Evolutionary conservation across 495 filamentous ascomycete species (phyloP).

Genomic region (Podospora didyma): DNA sequence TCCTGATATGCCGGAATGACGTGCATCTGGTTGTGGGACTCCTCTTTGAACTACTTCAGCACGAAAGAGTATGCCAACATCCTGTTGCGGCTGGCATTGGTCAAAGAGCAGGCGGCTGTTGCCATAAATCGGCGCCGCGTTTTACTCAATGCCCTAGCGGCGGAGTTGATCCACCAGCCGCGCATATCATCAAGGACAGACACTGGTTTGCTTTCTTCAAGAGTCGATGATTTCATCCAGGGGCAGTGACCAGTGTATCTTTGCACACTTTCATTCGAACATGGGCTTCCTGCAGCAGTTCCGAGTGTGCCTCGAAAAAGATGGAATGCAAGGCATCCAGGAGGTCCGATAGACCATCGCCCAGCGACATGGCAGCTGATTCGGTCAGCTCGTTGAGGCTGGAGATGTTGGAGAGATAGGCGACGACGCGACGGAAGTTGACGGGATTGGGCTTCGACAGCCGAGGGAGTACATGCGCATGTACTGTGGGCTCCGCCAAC

Average conservation of each 20-base stretch:
- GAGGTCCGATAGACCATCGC: slow-evolving; percentile 40
- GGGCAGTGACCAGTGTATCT: slow-evolving; percentile 28
- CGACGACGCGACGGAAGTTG: slow-evolving; percentile 30
- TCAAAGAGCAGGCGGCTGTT: too few species aligned
- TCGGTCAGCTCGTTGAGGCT: slow-evolving; percentile 34
- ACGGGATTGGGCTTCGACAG: slow-evolving; percentile 21
- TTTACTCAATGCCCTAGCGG: too few species aligned
- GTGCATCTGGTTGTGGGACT: too few species aligned
- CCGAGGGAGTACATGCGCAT: slow-evolving; percentile 7
- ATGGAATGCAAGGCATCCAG: slow-evolving; percentile 39
- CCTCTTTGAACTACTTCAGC: too few species aligned
- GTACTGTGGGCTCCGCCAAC: slow-evolving; percentile 16
- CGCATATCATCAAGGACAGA: too few species aligned
- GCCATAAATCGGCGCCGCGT: too few species aligned
- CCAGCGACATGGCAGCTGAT: slow-evolving; percentile 24
- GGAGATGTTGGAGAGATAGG: slow-evolving; percentile 41
- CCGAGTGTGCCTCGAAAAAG: slow-evolving; percentile 40
- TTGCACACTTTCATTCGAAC: slow-evolving; percentile 38
- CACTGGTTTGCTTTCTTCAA: too few species aligned
- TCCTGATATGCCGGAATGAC: too few species aligned
- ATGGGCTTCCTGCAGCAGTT: slow-evolving; percentile 42
- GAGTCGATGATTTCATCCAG: slow-evolving; percentile 6
- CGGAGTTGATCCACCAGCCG: too few species aligned
- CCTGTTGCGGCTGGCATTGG: too few species aligned
- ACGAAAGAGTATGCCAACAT: too few species aligned